Percentiles rank a stretch among this genome's conserved stretches.
Conservation (phyloP, 192 early-diverging fungal species). For the Pilaira anomala region DNA sequence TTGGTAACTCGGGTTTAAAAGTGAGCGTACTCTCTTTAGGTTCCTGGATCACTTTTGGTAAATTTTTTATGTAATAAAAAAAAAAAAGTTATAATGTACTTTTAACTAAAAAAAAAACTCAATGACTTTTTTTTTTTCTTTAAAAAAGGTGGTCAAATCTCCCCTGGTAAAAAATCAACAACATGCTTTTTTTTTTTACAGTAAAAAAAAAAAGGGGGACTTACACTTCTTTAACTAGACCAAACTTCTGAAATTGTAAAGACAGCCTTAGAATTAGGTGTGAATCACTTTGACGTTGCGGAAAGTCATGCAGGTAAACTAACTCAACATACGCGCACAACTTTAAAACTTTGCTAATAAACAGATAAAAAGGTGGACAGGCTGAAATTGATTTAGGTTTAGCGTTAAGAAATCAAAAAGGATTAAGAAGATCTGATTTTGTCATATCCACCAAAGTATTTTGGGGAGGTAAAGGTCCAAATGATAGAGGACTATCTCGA, state of each 20-base stretch:
- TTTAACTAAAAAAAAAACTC: no score
- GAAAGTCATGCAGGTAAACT: conserved; percentile 46
- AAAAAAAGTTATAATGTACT: no score
- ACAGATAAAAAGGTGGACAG: conserved; percentile 50
- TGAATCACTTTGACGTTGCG: conserved; percentile 79
- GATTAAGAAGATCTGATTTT: conserved; percentile 64
- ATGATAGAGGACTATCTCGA: conserved; percentile 78
- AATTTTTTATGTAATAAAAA: no score
- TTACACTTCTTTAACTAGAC: conserved; percentile 37
- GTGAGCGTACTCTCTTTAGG: conserved; percentile 71
- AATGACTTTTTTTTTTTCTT: no score
- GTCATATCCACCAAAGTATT: conserved; percentile 81
- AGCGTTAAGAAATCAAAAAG: conserved; percentile 70
- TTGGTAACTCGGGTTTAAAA: conserved; percentile 75
- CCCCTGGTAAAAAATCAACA: conserved; percentile 23
- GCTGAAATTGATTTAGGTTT: conserved; percentile 74
- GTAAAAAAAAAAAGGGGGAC: neutral
- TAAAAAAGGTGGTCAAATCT: conserved; percentile 27
- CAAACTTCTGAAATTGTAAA: conserved; percentile 61
- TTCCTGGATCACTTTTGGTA: conserved; percentile 74
- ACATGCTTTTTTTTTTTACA: neutral
- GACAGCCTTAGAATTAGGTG: conserved; percentile 65
- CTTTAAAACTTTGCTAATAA: neutral
- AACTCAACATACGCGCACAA: no score
- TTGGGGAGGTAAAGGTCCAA: conserved; percentile 71